These are phyloP conservation scores for Musa balbisiana DNA, from an alignment of 202 grass and related monocot species.

Conservation along the genomic window DNA sequence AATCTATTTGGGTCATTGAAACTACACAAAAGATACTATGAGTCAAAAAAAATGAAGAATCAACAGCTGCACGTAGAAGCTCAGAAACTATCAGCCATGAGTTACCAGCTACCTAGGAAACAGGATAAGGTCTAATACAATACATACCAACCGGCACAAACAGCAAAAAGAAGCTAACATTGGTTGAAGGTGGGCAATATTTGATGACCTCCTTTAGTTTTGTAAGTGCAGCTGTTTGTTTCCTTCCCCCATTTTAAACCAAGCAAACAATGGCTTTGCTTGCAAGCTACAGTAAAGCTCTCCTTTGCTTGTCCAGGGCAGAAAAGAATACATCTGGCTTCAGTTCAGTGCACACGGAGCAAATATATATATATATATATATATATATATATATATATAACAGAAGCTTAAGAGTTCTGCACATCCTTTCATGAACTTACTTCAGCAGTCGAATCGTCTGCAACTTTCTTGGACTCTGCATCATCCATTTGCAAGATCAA, in stretches of 20 bases:
- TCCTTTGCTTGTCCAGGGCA: not conserved
- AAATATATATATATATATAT: too few relatives aligned
- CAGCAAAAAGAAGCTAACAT: not conserved
- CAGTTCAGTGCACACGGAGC: not conserved
- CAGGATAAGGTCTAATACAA: not conserved
- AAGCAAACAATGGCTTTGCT: not conserved
- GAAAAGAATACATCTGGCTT: not conserved
- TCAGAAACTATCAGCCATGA: not conserved
- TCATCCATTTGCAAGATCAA: not conserved
- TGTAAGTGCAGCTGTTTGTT: not conserved
- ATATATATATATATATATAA: too few relatives aligned
- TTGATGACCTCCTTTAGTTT: not conserved
- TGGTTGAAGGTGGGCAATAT: not conserved
- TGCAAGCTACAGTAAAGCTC: not conserved
- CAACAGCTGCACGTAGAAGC: not conserved
- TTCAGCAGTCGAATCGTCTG: not conserved
- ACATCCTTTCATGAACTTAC: not conserved
- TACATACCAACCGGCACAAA: not conserved
- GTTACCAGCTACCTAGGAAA: not conserved
- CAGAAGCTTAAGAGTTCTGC: not conserved
- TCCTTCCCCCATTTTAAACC: not conserved
- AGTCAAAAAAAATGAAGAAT: not conserved
- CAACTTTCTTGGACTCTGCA: not conserved
- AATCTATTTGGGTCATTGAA: not conserved
- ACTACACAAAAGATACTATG: not conserved